Percentiles rank a stretch among this genome's conserved stretches.
Conservation (phyloP, 176 grass and related monocot species). For the Areca catechu region DNA sequence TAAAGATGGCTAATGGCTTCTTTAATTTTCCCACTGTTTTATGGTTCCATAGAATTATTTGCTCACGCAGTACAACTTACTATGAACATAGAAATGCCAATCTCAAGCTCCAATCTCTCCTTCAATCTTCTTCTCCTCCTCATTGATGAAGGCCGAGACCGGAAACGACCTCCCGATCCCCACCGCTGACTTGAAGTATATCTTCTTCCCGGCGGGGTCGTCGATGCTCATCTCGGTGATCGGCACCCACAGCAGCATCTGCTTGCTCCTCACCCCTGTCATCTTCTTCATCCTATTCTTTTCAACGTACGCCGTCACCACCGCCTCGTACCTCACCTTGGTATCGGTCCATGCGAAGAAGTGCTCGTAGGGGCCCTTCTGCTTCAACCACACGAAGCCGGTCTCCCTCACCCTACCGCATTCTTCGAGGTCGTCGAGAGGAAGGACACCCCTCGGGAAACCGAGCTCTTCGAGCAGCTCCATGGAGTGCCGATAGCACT, state of each 20-base stretch:
- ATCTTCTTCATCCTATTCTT: slow-evolving; percentile 69
- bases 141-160: slow-evolving; percentile 29
- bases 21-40: no score
- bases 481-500: slow-evolving; percentile 61
- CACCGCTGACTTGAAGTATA: slow-evolving; percentile 85
- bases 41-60: no score
- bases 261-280: slow-evolving; percentile 76
- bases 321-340: slow-evolving; percentile 52
- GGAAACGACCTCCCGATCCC: slow-evolving; percentile 77
- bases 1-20: no score
- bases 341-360: slow-evolving; percentile 56
- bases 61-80: no score
- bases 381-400: slow-evolving; percentile 90
- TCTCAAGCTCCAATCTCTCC: not conserved
- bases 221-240: slow-evolving; percentile 76
- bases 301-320: slow-evolving; percentile 89
- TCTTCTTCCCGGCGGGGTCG: slow-evolving; percentile 20
- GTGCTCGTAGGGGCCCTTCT: slow-evolving; percentile 68
- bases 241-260: slow-evolving; percentile 87
- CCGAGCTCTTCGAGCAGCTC: slow-evolving; percentile 55
- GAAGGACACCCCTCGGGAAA: slow-evolving; percentile 71
- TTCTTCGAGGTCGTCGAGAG: slow-evolving; percentile 62
- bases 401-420: slow-evolving; percentile 70
- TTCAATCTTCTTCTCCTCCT: not conserved
- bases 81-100: no score